These are phyloP conservation scores for Delitschia confertaspora DNA, from an alignment of 495 filamentous ascomycete species.

Conservation along the genomic window DNA sequence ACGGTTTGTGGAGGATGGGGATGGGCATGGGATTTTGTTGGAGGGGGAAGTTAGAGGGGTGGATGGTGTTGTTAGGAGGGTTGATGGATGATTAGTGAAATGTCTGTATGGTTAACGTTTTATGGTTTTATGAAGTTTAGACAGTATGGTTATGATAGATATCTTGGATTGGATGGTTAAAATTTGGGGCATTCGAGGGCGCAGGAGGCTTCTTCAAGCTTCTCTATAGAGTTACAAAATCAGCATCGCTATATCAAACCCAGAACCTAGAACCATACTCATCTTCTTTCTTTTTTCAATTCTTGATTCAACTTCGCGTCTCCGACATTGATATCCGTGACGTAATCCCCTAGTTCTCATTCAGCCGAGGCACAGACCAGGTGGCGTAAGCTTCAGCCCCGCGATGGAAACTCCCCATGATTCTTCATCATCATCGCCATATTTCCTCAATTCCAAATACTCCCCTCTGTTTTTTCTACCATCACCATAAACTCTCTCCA, in stretches of 20 bases:
- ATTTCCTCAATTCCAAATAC: background rate
- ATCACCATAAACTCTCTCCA: constrained; percentile 1
- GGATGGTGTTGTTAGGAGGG: constrained; percentile 7
- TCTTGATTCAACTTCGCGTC: too few species aligned
- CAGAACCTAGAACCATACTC: too few species aligned
- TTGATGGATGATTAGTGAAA: background rate
- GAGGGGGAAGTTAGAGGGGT: constrained; percentile 31
- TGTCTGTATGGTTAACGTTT: too few species aligned
- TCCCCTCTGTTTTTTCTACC: background rate
- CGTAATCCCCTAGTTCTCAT: constrained; percentile 14
- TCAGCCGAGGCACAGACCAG: background rate
- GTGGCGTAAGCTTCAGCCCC: constrained; percentile 18
- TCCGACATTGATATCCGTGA: too few species aligned
- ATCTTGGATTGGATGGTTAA: too few species aligned
- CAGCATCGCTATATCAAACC: too few species aligned
- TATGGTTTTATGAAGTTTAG: too few species aligned
- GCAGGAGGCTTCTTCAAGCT: too few species aligned
- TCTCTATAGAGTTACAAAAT: too few species aligned
- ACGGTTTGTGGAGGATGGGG: constrained; percentile 62
- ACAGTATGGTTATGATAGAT: too few species aligned
- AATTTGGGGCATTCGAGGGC: too few species aligned
- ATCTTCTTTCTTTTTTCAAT: too few species aligned
- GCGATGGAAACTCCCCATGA: constrained; percentile 6
- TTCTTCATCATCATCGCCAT: constrained; percentile 17
- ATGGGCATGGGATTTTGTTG: constrained; percentile 36